Conservation (phyloP, 495 filamentous ascomycete species). For the Tricharina praecox region DNA sequence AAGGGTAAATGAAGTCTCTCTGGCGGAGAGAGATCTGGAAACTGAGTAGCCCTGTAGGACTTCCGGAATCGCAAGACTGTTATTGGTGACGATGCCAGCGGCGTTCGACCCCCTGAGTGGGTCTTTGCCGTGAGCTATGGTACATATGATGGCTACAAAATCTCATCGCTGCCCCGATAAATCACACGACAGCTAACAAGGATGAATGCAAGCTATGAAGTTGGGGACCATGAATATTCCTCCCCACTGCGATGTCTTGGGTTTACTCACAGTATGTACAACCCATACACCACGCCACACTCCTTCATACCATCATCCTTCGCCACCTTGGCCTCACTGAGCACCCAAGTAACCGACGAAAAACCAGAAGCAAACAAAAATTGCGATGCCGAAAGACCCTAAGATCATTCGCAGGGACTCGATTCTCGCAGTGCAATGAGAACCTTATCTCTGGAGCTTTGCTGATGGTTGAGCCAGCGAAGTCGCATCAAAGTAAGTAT, state of each 20-base stretch:
- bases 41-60: no score
- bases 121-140: no score
- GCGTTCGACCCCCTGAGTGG: no score
- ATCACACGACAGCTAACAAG: no score
- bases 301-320: not conserved
- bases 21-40: no score
- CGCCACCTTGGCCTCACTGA: not conserved
- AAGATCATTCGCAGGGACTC: not conserved
- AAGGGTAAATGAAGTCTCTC: no score
- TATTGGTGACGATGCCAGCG: no score
- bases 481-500: conserved; percentile 6
- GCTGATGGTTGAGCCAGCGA: not conserved
- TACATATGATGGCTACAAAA: no score
- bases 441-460: not conserved
- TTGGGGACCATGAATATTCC: not conserved
- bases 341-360: not conserved
- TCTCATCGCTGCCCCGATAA: no score
- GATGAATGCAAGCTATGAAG: not conserved
- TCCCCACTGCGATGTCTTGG: not conserved
- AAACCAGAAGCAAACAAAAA: not conserved
- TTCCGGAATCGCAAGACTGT: no score
- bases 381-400: conserved; percentile 3
- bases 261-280: not conserved
- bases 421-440: conserved; percentile 2
- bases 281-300: not conserved